phyloP scores from a whole-genome alignment of 306 rosid genomes.

The Pyrus betulifolia region DNA sequence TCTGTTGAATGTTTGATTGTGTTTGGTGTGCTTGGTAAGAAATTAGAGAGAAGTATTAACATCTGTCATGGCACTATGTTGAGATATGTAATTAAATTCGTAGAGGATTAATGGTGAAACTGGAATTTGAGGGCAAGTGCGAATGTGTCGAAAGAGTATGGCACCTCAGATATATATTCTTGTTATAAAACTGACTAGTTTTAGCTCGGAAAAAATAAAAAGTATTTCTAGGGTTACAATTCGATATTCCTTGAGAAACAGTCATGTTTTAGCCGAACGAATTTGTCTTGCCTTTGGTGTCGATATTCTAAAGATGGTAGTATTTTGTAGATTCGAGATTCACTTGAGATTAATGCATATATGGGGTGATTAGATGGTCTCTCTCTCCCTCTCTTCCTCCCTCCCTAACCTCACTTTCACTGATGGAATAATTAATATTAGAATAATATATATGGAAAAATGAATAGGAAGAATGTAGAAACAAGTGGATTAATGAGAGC shows the following conservation, averaged over 20 bases:
- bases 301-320: neutral
- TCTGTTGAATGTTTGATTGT: neutral
- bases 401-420: neutral
- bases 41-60: no score
- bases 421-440: neutral
- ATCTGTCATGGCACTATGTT: neutral
- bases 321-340: neutral
- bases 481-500: slow-evolving; percentile 1
- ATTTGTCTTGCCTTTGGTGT: neutral
- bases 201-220: neutral
- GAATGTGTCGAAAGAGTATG: neutral
- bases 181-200: neutral
- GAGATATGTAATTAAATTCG: neutral
- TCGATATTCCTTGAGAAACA: neutral
- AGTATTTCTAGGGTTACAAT: neutral
- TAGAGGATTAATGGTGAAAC: neutral
- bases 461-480: neutral
- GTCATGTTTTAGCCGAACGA: neutral
- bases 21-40: neutral
- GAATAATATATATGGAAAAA: neutral
- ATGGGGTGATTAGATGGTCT: neutral
- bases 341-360: neutral
- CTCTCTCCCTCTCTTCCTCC: no score
- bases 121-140: neutral
- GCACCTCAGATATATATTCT: neutral